A percentile compares a stretch with the other conserved stretches of the same genome.
phyloP scores from a whole-genome alignment of 2,329 filamentous ascomycete species.

The Colletotrichum tofieldiae region DNA sequence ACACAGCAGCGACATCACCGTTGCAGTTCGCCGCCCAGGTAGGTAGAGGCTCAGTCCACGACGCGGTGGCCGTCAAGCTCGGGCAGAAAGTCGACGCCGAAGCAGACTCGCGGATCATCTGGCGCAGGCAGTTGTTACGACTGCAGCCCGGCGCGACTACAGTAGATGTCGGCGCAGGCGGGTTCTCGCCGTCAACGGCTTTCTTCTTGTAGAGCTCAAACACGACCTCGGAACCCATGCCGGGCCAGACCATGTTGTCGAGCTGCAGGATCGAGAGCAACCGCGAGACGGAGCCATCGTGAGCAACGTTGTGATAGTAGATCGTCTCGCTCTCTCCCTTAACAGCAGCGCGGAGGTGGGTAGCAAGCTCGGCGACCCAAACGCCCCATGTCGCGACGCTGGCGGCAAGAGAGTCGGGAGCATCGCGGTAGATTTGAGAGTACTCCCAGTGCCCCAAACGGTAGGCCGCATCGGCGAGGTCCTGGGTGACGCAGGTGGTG shows the following conservation, averaged over 20 bases:
- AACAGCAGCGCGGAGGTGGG: constrained; percentile 72
- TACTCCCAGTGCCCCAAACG: constrained; percentile 87
- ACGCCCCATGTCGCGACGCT: constrained; percentile 77
- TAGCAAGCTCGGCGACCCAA: constrained; percentile 80
- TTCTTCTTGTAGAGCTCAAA: constrained; percentile 76
- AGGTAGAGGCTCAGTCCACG: constrained; percentile 42
- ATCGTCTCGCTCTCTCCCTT: constrained; percentile 55
- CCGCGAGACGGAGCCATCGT: constrained; percentile 81
- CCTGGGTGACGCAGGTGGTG: constrained; percentile 73
- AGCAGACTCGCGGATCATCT: constrained; percentile 48
- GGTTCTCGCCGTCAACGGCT: constrained; percentile 4
- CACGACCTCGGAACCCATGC: constrained; percentile 85
- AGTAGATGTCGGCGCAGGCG: constrained; percentile 43
- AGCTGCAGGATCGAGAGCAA: constrained; percentile 80
- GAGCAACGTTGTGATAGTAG: constrained; percentile 85
- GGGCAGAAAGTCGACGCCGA: constrained; percentile 48
- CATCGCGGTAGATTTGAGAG: constrained; percentile 81
- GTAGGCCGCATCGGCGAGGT: constrained; percentile 79
- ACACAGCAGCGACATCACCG: constrained; percentile 44
- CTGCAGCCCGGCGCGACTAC: constrained; percentile 46
- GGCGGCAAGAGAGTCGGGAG: constrained; percentile 73
- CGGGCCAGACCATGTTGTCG: constrained; percentile 86
- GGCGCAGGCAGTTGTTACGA: constrained; percentile 51
- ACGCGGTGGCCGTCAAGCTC: constrained; percentile 42
- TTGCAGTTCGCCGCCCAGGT: constrained; percentile 49